phyloP scores from a whole-genome alignment of 164 flowering plant genomes.

The Hamamelis virginiana region DNA sequence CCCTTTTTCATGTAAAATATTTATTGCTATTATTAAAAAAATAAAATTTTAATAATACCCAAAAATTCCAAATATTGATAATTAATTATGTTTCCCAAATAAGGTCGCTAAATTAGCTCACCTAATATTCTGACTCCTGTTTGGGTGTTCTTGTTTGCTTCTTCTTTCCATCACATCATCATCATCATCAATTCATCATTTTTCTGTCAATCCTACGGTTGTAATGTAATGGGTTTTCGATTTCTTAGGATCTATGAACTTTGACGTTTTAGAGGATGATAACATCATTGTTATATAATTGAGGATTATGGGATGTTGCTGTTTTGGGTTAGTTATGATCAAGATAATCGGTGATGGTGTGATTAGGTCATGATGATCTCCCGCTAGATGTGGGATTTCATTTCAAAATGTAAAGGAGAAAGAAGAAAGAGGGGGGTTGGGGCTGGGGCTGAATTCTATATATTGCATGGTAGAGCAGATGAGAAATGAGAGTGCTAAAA shows the following conservation, averaged over 20 bases:
- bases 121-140: conserved; percentile 16
- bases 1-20: conserved; percentile 12
- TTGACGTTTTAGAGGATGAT: too few relatives aligned
- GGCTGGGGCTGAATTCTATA: conserved; percentile 7
- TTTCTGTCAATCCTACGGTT: background rate
- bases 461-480: conserved; percentile 16
- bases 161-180: conserved; percentile 2
- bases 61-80: background rate
- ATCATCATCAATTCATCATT: background rate
- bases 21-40: background rate
- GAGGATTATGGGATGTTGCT: too few relatives aligned
- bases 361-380: conserved; percentile 26
- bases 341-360: conserved; percentile 7
- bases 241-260: too few relatives aligned
- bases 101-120: conserved; percentile 20
- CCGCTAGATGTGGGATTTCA: background rate
- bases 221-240: too few relatives aligned
- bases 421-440: background rate
- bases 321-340: background rate
- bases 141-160: conserved; percentile 4
- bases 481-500: conserved; percentile 3
- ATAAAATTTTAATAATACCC: background rate
- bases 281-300: too few relatives aligned
- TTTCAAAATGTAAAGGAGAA: background rate
- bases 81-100: background rate